phyloP scores from a whole-genome alignment of 108 stramenopile genomes.

The Epipyxis sp. region DNA sequence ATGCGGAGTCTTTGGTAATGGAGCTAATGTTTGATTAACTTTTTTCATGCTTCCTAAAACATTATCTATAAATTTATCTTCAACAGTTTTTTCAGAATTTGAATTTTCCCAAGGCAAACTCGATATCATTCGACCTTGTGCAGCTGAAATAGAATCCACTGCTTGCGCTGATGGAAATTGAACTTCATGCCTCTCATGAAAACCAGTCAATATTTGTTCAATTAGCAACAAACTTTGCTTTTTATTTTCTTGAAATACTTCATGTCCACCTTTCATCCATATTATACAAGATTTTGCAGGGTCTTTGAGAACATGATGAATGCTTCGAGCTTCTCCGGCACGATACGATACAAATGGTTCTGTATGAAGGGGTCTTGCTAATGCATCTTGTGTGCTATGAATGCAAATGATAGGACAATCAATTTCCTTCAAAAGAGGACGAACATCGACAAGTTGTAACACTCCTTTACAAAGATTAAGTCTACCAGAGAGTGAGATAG shows the following conservation, averaged over 20 bases:
- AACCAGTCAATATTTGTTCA: slow-evolving; percentile 71
- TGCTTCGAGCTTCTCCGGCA: slow-evolving; percentile 56
- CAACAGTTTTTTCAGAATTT: neutral
- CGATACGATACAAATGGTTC: slow-evolving; percentile 59
- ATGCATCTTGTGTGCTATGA: slow-evolving; percentile 66
- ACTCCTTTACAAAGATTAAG: slow-evolving; percentile 69
- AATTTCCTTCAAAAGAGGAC: slow-evolving; percentile 59
- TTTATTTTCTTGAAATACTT: slow-evolving; percentile 74
- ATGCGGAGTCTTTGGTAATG: no score
- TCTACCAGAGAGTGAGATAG: slow-evolving; percentile 69
- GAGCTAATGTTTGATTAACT: neutral
- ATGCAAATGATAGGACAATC: slow-evolving; percentile 63
- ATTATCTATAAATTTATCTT: slow-evolving; percentile 29
- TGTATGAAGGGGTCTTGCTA: slow-evolving; percentile 70
- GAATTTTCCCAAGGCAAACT: neutral
- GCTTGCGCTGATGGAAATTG: slow-evolving; percentile 40
- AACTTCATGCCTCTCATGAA: slow-evolving; percentile 62
- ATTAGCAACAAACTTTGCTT: slow-evolving; percentile 60
- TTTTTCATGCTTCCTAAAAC: neutral
- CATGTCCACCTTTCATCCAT: slow-evolving; percentile 76
- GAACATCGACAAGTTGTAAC: slow-evolving; percentile 65
- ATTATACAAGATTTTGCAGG: slow-evolving; percentile 62
- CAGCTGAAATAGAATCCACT: neutral
- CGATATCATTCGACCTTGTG: neutral
- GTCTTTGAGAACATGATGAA: slow-evolving; percentile 59